Percentiles rank a stretch among this genome's conserved stretches.
Evolutionary conservation across 1,139 yeast species (phyloP).

Genomic region (Zhuliangozyma parablackwelliae): DNA sequence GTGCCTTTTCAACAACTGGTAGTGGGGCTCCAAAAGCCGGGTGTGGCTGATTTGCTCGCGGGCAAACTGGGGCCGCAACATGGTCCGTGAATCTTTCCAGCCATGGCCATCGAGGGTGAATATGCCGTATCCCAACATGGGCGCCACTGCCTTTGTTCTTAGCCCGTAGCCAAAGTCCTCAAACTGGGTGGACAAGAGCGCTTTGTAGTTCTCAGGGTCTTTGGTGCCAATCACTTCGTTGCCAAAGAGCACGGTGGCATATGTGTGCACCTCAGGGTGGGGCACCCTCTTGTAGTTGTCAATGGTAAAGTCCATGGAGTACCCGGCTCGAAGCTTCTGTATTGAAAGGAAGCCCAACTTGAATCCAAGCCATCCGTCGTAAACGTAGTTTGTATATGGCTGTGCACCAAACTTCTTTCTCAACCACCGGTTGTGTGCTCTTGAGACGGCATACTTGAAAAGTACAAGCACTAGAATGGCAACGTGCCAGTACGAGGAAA

Average conservation of each 20-base stretch:
- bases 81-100: conserved; percentile 52
- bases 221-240: conserved; percentile 14
- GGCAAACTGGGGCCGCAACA: conserved; percentile 53
- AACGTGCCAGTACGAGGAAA: conserved; percentile 2
- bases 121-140: conserved; percentile 51
- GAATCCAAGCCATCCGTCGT: conserved; percentile 15
- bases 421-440: conserved; percentile 3
- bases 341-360: conserved; percentile 8
- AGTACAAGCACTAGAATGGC: conserved; percentile 1
- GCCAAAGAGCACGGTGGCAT: conserved; percentile 16
- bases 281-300: conserved; percentile 8
- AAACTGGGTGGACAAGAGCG: conserved; percentile 38
- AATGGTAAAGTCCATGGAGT: conserved; percentile 10
- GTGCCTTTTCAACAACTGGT: conserved; percentile 32
- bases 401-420: conserved; percentile 14
- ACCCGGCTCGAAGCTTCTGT: conserved; percentile 9
- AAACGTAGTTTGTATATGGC: conserved; percentile 11
- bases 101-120: conserved; percentile 52
- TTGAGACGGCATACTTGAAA: background rate
- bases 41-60: conserved; percentile 50
- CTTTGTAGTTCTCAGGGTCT: conserved; percentile 31
- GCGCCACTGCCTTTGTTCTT: conserved; percentile 34
- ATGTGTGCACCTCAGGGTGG: conserved; percentile 11
- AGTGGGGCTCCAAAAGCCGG: conserved; percentile 38
- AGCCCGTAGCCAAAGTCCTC: conserved; percentile 46